These are phyloP conservation scores for Yamadazyma triangularis DNA, from an alignment of 1,139 yeast genomes.

Conservation along the genomic window DNA sequence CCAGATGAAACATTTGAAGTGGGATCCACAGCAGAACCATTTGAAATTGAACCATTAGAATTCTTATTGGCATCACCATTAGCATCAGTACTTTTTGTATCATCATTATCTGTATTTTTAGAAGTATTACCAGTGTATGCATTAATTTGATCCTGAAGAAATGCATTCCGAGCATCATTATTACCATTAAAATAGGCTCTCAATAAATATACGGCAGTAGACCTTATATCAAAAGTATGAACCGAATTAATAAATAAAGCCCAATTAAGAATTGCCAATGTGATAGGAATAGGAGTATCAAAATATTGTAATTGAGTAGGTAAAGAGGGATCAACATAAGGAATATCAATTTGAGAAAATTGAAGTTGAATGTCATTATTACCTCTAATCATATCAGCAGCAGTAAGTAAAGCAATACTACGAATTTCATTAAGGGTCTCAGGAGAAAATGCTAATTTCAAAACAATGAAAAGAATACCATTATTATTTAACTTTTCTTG, in stretches of 20 bases:
- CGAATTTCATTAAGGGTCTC: constrained; percentile 60
- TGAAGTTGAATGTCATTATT: constrained; percentile 61
- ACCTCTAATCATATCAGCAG: constrained; percentile 70
- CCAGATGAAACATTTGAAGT: constrained; percentile 24
- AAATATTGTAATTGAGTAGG: constrained; percentile 42
- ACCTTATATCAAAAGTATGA: constrained; percentile 76
- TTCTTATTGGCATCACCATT: constrained; percentile 1
- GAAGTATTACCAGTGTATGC: constrained; percentile 22
- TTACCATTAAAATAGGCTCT: constrained; percentile 68
- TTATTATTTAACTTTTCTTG: constrained; percentile 61
- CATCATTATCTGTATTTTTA: not conserved
- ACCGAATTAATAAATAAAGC: constrained; percentile 72
- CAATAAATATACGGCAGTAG: constrained; percentile 63
- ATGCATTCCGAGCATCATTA: constrained; percentile 53
- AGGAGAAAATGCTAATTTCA: constrained; percentile 67
- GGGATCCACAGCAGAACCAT: not conserved
- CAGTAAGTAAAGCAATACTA: constrained; percentile 62
- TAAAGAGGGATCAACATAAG: constrained; percentile 80
- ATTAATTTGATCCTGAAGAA: constrained; percentile 61
- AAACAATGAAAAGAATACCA: constrained; percentile 60
- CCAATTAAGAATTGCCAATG: constrained; percentile 79
- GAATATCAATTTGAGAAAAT: constrained; percentile 83
- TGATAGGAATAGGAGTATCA: constrained; percentile 53
- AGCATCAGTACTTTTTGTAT: not conserved
- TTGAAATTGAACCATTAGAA: constrained; percentile 1